Base-by-base conservation (phyloP, 768 basidiomycete genomes). In the Mycena rebaudengoi region DNA sequence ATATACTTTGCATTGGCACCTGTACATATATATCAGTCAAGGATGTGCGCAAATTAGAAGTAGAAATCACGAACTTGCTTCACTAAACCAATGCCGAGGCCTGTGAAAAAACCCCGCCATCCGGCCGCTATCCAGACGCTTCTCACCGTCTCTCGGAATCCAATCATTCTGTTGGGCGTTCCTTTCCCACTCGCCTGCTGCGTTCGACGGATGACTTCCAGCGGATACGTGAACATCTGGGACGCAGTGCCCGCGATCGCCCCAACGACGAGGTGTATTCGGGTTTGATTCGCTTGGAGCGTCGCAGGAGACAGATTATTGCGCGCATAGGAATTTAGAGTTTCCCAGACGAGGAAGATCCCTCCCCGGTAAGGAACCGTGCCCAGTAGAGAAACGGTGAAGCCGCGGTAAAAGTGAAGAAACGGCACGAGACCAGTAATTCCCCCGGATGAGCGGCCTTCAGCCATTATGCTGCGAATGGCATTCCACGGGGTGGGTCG, bases 351-450 rank as follows among this genome's bases (percentile, higher is more conserved):
- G 12, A 72, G 62, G 39, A 73, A 74, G 48, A 74, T 71, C 0
- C 72, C 70, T 20, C 70, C 72, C 35, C 70, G 68, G 41, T 74
- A 76, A 2, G 69, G 71, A 30, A 99, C 82, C 85, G 98, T 99
- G 44, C 98, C 97, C 13, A 87, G 76, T 37, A 99, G 77, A 21
- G 96, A 96, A 28, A 98, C 95, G 7, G 90, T 89, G 78, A 99
- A 98, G n/a, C 98, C 97, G 21, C 98, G 92, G 74, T 99, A 99
- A 78, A 99, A 95, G 71, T 96, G 94, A 57, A 96, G 84, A 53
- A 94, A 73, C 16, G 92, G 91, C 70, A 91, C 87, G 13, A 85
- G 35, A 35, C 62, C 44, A n/a, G 66, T 67, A 23, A 67, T 51
- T 39, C 66, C 62, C 18, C 61, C 62, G 8, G 62, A 63, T 3